phyloP scores from a whole-genome alignment of 2,329 filamentous ascomycete genomes.

The Arthrobotrys iridis region DNA sequence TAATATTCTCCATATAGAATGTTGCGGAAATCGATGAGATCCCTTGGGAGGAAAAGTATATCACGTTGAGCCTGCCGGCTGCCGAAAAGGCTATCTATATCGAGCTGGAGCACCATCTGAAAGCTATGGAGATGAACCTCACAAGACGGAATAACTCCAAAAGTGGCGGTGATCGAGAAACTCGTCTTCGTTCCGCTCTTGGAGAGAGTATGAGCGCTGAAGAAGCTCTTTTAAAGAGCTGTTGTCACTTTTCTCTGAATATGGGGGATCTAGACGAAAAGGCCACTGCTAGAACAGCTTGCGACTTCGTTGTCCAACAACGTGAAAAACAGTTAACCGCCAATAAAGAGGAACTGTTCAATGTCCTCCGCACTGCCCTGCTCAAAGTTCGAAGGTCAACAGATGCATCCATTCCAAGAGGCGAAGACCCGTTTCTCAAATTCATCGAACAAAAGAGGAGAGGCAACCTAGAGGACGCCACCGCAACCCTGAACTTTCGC shows the following conservation, averaged over 20 bases:
- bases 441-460: slow-evolving; percentile 53
- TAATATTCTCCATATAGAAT: slow-evolving; percentile 58
- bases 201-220: slow-evolving; percentile 64
- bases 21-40: slow-evolving; percentile 64
- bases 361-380: slow-evolving; percentile 33
- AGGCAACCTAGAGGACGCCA: slow-evolving; percentile 25
- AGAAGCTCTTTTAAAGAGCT: slow-evolving; percentile 67
- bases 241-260: slow-evolving; percentile 60
- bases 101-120: slow-evolving; percentile 68
- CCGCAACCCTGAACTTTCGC: slow-evolving; percentile 21
- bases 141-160: slow-evolving; percentile 61
- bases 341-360: slow-evolving; percentile 57
- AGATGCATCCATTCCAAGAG: slow-evolving; percentile 4
- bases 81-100: slow-evolving; percentile 68
- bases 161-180: slow-evolving; percentile 60
- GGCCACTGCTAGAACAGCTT: slow-evolving; percentile 58
- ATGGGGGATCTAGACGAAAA: slow-evolving; percentile 4
- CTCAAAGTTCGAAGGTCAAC: slow-evolving; percentile 23
- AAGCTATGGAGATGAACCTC: slow-evolving; percentile 64
- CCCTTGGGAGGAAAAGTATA: slow-evolving; percentile 62
- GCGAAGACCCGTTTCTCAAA: slow-evolving; percentile 27
- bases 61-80: slow-evolving; percentile 63
- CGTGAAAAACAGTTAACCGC: slow-evolving; percentile 57
- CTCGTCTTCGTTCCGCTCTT: slow-evolving; percentile 64
- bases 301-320: slow-evolving; percentile 59